Evolutionary conservation across 2,329 filamentous ascomycete genomes (phyloP).

Genomic region (Aspergillus ruber): DNA sequence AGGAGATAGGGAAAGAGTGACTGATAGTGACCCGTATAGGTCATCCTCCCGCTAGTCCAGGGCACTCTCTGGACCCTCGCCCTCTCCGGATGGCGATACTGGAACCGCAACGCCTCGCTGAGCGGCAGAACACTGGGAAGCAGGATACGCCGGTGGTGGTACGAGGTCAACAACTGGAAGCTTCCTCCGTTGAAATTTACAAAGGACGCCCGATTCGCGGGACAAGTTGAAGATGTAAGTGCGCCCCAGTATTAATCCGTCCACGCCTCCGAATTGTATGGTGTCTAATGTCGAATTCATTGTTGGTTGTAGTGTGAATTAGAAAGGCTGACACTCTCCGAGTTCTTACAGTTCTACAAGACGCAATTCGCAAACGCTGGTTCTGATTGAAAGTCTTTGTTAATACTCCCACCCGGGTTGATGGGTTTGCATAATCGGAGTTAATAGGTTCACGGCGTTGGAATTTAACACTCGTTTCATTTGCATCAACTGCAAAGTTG

Average conservation of each 20-base stretch:
- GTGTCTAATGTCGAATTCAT: background rate
- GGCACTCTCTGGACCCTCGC: conserved; percentile 83
- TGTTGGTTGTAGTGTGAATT: background rate
- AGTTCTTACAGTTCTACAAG: conserved; percentile 33
- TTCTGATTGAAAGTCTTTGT: conserved; percentile 17
- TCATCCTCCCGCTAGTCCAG: conserved; percentile 80
- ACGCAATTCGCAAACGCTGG: conserved; percentile 29
- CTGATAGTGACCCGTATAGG: conserved; percentile 38
- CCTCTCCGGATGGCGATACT: conserved; percentile 80
- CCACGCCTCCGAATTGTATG: background rate
- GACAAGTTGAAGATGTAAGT: conserved; percentile 41
- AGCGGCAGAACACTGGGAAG: conserved; percentile 72
- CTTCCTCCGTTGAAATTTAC: conserved; percentile 44
- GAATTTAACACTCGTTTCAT: background rate
- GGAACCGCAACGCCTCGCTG: conserved; percentile 73
- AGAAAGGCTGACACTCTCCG: conserved; percentile 21
- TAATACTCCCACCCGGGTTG: background rate
- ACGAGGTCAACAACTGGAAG: conserved; percentile 84
- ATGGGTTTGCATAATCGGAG: background rate
- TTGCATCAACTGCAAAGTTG: background rate
- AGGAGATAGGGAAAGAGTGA: too few species aligned
- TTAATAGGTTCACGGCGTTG: background rate
- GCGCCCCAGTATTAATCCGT: background rate
- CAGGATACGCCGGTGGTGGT: conserved; percentile 85
- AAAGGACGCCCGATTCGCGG: conserved; percentile 27